A percentile compares a stretch with the other conserved stretches of the same genome.
phyloP scores from a whole-genome alignment of 371 early-diverging fungal genomes.

The Mortierella polycephala region DNA sequence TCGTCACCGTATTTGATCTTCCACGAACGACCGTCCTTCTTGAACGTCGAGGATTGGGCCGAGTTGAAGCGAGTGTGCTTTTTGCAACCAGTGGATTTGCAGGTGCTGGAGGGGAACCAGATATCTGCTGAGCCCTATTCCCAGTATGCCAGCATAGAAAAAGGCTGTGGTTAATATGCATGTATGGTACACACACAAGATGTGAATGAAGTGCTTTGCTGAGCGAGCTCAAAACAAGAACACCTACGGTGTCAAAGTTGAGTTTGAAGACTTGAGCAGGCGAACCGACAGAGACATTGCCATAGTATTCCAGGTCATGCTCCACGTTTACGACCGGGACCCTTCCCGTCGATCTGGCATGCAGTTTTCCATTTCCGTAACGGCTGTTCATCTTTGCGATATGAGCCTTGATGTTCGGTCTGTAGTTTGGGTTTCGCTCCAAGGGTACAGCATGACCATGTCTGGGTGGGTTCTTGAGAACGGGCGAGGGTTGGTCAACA shows the following conservation, averaged over 20 bases:
- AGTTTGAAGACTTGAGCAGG: constrained; percentile 72
- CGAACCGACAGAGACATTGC: constrained; percentile 68
- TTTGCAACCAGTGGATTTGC: constrained; percentile 21
- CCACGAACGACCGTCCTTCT: constrained; percentile 54
- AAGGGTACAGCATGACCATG: constrained; percentile 16
- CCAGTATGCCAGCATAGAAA: background rate
- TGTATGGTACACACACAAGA: background rate
- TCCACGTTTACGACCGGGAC: constrained; percentile 15
- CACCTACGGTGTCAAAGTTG: constrained; percentile 18
- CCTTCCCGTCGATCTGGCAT: constrained; percentile 10
- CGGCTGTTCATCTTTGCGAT: constrained; percentile 36
- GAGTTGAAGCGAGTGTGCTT: constrained; percentile 54
- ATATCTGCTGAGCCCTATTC: constrained; percentile 48
- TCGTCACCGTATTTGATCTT: constrained; percentile 59
- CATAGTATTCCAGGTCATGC: constrained; percentile 59
- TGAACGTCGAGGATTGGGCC: constrained; percentile 55
- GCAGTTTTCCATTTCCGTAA: constrained; percentile 18
- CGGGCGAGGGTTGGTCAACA: constrained; percentile 22
- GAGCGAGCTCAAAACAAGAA: background rate
- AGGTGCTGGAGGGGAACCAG: constrained; percentile 47
- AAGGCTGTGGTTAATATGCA: background rate
- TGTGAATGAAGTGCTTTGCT: background rate
- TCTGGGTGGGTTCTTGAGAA: background rate
- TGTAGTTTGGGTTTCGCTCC: constrained; percentile 39
- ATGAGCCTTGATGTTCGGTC: constrained; percentile 30